phyloP scores from a whole-genome alignment of 148 eudicot species.

The Bassia scoparia region DNA sequence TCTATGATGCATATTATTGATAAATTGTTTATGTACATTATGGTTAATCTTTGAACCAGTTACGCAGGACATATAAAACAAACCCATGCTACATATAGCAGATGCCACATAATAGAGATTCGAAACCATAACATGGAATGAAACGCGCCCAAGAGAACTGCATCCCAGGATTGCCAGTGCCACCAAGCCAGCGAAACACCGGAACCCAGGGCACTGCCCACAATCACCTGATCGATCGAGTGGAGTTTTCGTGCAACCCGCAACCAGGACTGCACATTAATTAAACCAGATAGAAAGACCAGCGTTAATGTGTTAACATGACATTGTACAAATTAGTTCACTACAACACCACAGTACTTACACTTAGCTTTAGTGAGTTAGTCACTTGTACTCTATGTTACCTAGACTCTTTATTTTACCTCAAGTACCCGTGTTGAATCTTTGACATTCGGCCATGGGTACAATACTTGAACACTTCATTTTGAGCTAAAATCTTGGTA shows the following conservation, averaged over 20 bases:
- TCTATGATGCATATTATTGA: too few relatives aligned
- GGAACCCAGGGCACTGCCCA: conserved; percentile 65
- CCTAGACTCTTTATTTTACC: too few relatives aligned
- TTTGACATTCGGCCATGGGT: too few relatives aligned
- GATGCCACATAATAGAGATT: conserved; percentile 44
- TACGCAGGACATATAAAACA: conserved; percentile 34
- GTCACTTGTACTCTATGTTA: too few relatives aligned
- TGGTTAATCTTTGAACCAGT: conserved; percentile 45
- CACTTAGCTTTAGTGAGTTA: too few relatives aligned
- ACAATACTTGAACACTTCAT: too few relatives aligned
- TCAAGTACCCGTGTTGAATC: too few relatives aligned
- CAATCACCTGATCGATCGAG: conserved; percentile 65
- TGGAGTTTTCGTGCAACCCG: conserved; percentile 67
- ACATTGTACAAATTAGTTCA: too few relatives aligned
- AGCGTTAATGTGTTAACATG: background rate
- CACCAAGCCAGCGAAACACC: conserved; percentile 63
- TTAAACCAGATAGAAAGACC: background rate
- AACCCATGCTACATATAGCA: conserved; percentile 36
- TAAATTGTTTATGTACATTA: background rate
- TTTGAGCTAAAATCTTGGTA: too few relatives aligned
- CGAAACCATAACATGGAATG: conserved; percentile 52
- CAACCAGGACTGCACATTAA: conserved; percentile 73
- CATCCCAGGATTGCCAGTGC: conserved; percentile 77
- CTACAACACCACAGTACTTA: too few relatives aligned
- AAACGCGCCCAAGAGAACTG: conserved; percentile 44